Base-by-base conservation (phyloP, 495 filamentous ascomycete species). In the Paragyromitra xinjiangensis region DNA sequence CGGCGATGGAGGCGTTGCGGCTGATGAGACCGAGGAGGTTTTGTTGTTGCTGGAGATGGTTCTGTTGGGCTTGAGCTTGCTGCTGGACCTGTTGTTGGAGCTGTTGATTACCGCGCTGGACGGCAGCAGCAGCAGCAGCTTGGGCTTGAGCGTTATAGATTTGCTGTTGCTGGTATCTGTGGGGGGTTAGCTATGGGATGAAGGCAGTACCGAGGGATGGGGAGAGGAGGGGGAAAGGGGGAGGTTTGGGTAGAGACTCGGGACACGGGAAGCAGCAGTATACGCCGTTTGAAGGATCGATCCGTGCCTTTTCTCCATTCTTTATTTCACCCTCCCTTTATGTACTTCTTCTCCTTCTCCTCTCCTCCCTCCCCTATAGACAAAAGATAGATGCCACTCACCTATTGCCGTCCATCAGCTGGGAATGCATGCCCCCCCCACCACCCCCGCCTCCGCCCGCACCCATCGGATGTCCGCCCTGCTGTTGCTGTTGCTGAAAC, bases 41-140 rank as follows among this genome's bases (percentile, higher is more conserved):
- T 39, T 80, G 70, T 9, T 68, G 75, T 26, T 79, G 77, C 56
- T 82, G 75, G 91, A 92, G 77, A 88, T 88, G 82, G 88, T 91
- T 62, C 87, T 88, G 80, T 89, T 91, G 48, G 6, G 67, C 69
- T 71, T 62, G 65, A 73, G 88, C 86, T 55, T 85, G 85, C 48
- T 87, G 85, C 44, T 85, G 83, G 55, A 81, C 82, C 24, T 79
- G 75, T 12, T 79, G 68, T 19, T 73, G 62, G 50, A 79, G 79
- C 22, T 80, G 79, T 58, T 77, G 78, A 34, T 78, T 77, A 24
- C 69, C 73, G 59, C 79, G 75, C 42, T 78, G 79, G 45, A 69
- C 64, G 26, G 77, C 77, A 6, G 77, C 77, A 26, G 61, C 68
- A 0, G 77, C 70, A 29, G 68, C 73, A 26, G 79, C 70, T 50